Percentiles rank a stretch among this genome's conserved stretches.
These are phyloP conservation scores for Pichia nakasei DNA, from an alignment of 805 yeast species.

Conservation along the genomic window DNA sequence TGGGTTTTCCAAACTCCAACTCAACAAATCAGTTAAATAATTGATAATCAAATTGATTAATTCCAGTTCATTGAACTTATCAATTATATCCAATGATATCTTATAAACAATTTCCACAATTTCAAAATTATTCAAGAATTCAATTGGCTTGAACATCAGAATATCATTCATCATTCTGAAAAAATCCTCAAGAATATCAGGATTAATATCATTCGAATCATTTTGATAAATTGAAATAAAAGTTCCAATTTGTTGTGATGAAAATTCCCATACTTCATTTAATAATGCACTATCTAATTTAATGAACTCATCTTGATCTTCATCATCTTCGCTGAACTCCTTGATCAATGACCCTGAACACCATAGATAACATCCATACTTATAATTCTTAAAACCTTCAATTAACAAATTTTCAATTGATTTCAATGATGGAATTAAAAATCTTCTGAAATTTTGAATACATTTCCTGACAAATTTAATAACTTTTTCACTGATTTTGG, in stretches of 20 bases:
- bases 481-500: conserved; percentile 64
- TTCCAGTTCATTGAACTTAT: conserved; percentile 53
- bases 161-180: conserved; percentile 73
- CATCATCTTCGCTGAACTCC: conserved; percentile 52
- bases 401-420: conserved; percentile 59
- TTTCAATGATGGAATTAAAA: conserved; percentile 49
- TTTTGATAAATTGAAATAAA: conserved; percentile 36
- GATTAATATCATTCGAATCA: conserved; percentile 21
- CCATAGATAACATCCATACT: conserved; percentile 82
- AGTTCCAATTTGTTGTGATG: conserved; percentile 53
- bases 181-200: conserved; percentile 77
- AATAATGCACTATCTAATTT: conserved; percentile 12
- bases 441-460: conserved; percentile 52
- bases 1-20: conserved; percentile 78
- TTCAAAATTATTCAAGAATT: conserved; percentile 38
- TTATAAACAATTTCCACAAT: conserved; percentile 46
- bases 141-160: conserved; percentile 61
- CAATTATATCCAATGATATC: conserved; percentile 46
- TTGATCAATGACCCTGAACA: conserved; percentile 76
- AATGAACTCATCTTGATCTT: conserved; percentile 12
- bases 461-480: conserved; percentile 60
- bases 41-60: conserved; percentile 64
- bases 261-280: conserved; percentile 55
- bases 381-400: conserved; percentile 58
- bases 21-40: conserved; percentile 68